A percentile compares a stretch with the other conserved stretches of the same genome.
Conservation (phyloP, 192 early-diverging fungal genomes). For the Geosiphon pyriformis region DNA sequence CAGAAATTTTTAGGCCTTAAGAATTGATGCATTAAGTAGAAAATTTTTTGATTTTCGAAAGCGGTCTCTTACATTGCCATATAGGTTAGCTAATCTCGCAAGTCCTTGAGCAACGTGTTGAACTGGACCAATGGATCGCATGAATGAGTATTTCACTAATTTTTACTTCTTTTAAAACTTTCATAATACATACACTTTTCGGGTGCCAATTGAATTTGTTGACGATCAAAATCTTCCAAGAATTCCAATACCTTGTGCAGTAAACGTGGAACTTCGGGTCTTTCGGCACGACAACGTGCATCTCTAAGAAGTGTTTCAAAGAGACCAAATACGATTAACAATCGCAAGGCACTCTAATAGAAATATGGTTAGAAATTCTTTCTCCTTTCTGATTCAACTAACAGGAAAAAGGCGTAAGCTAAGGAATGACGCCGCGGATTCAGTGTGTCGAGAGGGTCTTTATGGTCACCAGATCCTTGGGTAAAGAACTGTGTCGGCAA, state of each 20-base stretch:
- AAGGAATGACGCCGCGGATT: neutral
- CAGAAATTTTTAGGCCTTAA: neutral
- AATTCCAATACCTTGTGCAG: constrained; percentile 11
- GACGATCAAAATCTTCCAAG: constrained; percentile 2
- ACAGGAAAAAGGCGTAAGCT: constrained; percentile 21
- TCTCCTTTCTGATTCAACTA: neutral
- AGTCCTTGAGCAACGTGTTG: constrained; percentile 14
- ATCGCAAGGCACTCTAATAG: neutral
- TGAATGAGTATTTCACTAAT: no score
- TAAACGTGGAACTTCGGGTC: constrained; percentile 4
- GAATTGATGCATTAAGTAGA: neutral
- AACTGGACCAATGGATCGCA: constrained; percentile 3
- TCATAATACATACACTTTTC: constrained; percentile 11
- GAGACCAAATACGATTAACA: neutral
- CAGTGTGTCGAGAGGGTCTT: constrained; percentile 17
- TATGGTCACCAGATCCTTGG: constrained; percentile 6
- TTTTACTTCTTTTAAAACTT: no score
- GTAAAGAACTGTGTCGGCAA: neutral
- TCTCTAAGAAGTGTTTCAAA: neutral
- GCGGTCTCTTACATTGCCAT: constrained; percentile 15
- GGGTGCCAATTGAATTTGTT: constrained; percentile 5
- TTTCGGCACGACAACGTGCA: constrained; percentile 16
- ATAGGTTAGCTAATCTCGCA: constrained; percentile 3
- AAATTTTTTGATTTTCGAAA: neutral
- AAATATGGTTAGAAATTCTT: neutral